Conservation (phyloP, 176 grass and related monocot species). For the Eragrostis nindensis region DNA sequence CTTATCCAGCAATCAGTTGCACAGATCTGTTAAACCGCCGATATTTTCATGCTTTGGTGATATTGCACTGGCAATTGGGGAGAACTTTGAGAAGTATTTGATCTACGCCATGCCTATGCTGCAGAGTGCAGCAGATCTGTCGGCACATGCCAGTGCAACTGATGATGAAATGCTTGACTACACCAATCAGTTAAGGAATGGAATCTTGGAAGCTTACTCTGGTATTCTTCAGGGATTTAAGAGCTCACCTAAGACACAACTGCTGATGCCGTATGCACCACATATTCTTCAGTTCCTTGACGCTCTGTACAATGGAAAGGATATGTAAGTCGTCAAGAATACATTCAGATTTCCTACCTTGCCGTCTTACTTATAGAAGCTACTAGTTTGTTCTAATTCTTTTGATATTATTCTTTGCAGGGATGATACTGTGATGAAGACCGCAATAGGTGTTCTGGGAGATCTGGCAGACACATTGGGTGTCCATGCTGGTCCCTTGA, state of each 20-base stretch:
- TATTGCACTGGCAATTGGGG: conserved; percentile 83
- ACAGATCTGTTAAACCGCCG: conserved; percentile 81
- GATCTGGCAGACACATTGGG: conserved; percentile 88
- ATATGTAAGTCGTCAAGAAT: conserved; percentile 62
- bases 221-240: conserved; percentile 96
- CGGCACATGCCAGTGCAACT: conserved; percentile 49
- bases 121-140: conserved; percentile 85
- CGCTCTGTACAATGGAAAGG: conserved; percentile 70
- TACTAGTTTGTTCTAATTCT: conserved; percentile 1
- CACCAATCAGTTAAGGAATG: conserved; percentile 78
- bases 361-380: conserved; percentile 1
- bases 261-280: conserved; percentile 69
- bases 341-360: conserved; percentile 21
- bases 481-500: conserved; percentile 66
- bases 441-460: conserved; percentile 81
- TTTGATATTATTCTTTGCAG: conserved; percentile 41
- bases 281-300: conserved; percentile 82
- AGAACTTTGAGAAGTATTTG: conserved; percentile 91
- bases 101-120: conserved; percentile 95
- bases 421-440: conserved; percentile 95
- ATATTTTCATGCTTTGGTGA: conserved; percentile 93
- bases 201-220: conserved; percentile 93
- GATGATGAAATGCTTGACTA: conserved; percentile 93
- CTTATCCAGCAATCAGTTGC: conserved; percentile 73
- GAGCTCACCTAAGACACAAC: conserved; percentile 70